phyloP scores from a whole-genome alignment of 2,329 filamentous ascomycete genomes.

The Cordyceps cateniannulata region DNA sequence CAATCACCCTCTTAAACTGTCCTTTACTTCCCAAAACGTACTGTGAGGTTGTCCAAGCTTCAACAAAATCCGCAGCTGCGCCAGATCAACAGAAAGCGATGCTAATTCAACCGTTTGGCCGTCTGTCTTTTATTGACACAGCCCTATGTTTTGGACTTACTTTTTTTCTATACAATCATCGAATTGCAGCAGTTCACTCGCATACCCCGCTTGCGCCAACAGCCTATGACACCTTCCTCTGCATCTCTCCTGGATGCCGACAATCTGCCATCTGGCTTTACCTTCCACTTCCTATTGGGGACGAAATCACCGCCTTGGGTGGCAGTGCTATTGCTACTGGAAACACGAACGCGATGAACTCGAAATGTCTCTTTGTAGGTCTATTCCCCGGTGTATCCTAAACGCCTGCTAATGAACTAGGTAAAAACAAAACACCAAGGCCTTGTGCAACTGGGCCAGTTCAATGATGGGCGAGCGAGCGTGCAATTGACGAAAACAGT shows the following conservation, averaged over 20 bases:
- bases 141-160: conserved; percentile 1
- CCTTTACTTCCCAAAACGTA: neutral
- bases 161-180: neutral
- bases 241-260: neutral
- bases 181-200: neutral
- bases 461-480: neutral
- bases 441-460: neutral
- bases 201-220: neutral
- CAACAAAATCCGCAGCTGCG: neutral
- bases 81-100: neutral
- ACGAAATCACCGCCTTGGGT: neutral
- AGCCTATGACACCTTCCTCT: neutral
- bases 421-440: conserved; percentile 1
- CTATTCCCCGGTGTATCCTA: neutral
- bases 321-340: neutral
- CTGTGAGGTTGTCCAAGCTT: neutral
- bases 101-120: neutral
- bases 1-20: neutral
- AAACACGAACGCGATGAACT: neutral
- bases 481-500: neutral
- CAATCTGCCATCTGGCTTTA: neutral
- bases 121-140: neutral
- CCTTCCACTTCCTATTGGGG: neutral
- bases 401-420: neutral
- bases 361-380: neutral